phyloP scores from a whole-genome alignment of 2,329 filamentous ascomycete genomes.

The Fusarium coffeatum region DNA sequence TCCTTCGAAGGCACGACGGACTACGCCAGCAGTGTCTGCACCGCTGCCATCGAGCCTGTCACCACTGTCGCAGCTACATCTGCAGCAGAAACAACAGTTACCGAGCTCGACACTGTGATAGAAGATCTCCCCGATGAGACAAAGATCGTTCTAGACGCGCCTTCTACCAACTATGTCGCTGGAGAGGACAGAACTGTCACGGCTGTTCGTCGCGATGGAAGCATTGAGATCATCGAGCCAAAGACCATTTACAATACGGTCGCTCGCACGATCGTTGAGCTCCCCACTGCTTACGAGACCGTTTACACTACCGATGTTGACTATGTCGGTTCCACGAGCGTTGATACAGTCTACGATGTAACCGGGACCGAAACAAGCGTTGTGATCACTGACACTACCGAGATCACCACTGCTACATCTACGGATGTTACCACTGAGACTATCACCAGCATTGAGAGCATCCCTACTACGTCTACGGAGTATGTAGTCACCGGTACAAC shows the following conservation, averaged over 20 bases:
- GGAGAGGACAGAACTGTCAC: conserved; percentile 12
- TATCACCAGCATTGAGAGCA: conserved; percentile 4
- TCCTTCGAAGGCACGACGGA: not conserved
- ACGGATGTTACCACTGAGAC: conserved; percentile 7
- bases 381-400: conserved; percentile 2
- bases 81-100: not conserved
- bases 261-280: not conserved
- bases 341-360: conserved; percentile 6
- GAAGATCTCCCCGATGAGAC: not conserved
- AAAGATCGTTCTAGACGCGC: not conserved
- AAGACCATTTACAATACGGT: conserved; percentile 11
- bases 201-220: not conserved
- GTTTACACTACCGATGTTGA: conserved; percentile 9
- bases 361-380: not conserved
- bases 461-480: conserved; percentile 10
- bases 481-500: conserved; percentile 7
- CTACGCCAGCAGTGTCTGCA: conserved; percentile 14
- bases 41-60: conserved; percentile 19
- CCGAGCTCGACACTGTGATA: not conserved
- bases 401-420: conserved; percentile 14
- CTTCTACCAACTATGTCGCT: conserved; percentile 6
- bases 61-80: conserved; percentile 7
- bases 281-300: conserved; percentile 12
- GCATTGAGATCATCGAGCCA: conserved; percentile 1
- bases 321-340: conserved; percentile 4